phyloP scores from a whole-genome alignment of 352 stramenopile genomes.

The Globisporangium mamillatum region DNA sequence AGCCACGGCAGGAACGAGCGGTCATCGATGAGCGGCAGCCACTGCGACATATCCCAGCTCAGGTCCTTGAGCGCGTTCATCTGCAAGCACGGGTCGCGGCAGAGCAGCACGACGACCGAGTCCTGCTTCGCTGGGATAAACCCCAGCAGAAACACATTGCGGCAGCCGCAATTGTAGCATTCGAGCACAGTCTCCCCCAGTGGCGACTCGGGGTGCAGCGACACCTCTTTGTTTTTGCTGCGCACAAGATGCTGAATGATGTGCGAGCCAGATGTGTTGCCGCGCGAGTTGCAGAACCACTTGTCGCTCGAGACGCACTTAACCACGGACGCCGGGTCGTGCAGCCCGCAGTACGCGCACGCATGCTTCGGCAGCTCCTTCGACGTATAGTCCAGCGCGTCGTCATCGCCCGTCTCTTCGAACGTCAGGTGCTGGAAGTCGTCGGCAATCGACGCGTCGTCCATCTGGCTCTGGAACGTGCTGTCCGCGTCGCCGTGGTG shows the following conservation, averaged over 20 bases:
- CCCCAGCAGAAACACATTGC: conserved; percentile 98
- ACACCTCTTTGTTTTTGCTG: conserved; percentile 89
- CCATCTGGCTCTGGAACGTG: conserved; percentile 40
- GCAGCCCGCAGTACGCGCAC: conserved; percentile 97
- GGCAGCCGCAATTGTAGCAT: conserved; percentile 99
- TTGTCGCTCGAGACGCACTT: conserved; percentile 95
- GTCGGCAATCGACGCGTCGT: conserved; percentile 31
- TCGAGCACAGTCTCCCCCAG: conserved; percentile 97
- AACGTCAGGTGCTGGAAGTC: conserved; percentile 71
- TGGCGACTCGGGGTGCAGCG: conserved; percentile 93
- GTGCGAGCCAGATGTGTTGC: conserved; percentile 93
- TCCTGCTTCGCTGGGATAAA: conserved; percentile 97
- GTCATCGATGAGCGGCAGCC: conserved; percentile 98
- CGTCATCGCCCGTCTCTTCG: conserved; percentile 69
- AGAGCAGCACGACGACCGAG: conserved; percentile 97
- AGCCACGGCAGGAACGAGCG: conserved; percentile 96
- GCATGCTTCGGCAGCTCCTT: conserved; percentile 87
- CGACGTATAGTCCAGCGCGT: conserved; percentile 65
- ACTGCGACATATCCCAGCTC: conserved; percentile 99
- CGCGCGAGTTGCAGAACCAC: conserved; percentile 98
- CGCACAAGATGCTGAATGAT: conserved; percentile 98
- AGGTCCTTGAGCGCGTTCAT: conserved; percentile 98
- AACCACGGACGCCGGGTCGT: conserved; percentile 95
- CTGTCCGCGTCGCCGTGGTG: conserved; percentile 16
- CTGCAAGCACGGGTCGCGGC: conserved; percentile 95